Base-by-base conservation (phyloP, 2,329 filamentous ascomycete genomes). In the Sarocladiaceae sp. region DNA sequence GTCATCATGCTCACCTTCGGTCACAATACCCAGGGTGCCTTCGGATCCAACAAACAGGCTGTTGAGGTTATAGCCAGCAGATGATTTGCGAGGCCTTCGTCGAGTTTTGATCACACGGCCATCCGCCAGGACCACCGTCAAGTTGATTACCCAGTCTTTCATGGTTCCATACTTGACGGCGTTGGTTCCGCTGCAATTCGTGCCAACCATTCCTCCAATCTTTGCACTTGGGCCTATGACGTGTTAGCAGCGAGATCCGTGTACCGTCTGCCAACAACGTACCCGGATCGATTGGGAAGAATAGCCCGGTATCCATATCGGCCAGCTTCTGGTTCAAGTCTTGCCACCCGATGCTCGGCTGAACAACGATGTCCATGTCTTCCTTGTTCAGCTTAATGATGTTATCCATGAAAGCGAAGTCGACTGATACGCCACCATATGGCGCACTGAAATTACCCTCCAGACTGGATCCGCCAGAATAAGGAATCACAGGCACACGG, bases 281-380 rank as follows among this genome's bases (percentile, higher is more conserved):
- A 65, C 88, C 88, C 12, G 92, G 92, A 62, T 97, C 92, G 12
- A 96, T 85, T 1, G 92, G 92, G 64, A 96, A 95, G 71, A 96
- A 96, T 1, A 97, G 79, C 0, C 89, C 89, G 3, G 82, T 85
- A 35, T 81, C 77, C 67, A 87, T 82, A 62, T 88, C 83, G 47
- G 83, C 77, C 42, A 85, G 66, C 60, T 82, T 71, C 57, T 87
- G 83, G 61, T 97, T 97, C 53, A 97, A 72, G 50, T 88, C 83
- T 79, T 95, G 91, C 91, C 91, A 97, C n/a, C 87, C 86, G 10
- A 97, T 86, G 6, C 88, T 88, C 3, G 92, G 92, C 66, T 97
- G 92, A 3, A 97, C 90, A 4, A 96, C 88, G 48, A 96, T 78
- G 60, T 97, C 92, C 88, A 96, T 90, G 65, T 96, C 92, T 3